Evolutionary conservation across 805 yeast species (phyloP).

Genomic region (Ogataea populi-albae): DNA sequence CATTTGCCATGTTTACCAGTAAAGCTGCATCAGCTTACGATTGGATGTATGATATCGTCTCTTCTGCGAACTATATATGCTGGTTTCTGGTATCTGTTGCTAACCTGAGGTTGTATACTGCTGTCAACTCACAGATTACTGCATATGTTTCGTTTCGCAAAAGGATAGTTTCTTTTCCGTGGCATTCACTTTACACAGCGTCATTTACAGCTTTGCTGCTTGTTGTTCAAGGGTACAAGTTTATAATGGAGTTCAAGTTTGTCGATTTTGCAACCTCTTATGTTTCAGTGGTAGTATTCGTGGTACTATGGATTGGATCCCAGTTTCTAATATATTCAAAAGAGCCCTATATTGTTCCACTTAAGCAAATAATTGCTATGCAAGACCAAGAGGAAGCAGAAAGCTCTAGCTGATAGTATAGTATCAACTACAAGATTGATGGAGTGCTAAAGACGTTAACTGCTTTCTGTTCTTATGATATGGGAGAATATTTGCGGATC

Average conservation of each 20-base stretch:
- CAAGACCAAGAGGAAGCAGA: no score
- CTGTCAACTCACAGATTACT: neutral
- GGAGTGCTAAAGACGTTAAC: no score
- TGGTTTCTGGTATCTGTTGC: conserved; percentile 1
- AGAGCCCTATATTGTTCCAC: neutral
- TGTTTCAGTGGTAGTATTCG: neutral
- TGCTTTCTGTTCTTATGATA: no score
- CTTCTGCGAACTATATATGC: conserved; percentile 2
- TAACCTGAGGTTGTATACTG: neutral
- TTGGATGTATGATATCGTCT: conserved; percentile 1
- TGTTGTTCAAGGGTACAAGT: neutral
- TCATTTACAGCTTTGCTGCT: neutral
- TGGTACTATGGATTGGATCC: neutral
- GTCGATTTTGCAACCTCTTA: conserved; percentile 1
- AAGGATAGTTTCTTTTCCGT: neutral
- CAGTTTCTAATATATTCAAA: neutral
- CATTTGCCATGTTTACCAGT: neutral
- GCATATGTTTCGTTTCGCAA: neutral
- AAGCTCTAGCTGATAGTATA: no score
- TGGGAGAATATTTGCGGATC: no score
- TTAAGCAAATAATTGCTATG: neutral
- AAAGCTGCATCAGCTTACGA: conserved; percentile 1
- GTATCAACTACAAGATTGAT: no score
- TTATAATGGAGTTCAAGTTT: neutral
- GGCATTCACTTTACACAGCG: conserved; percentile 1